Evolutionary conservation across 225 moss, liverwort and hornwort species (phyloP), one percentile per base, ranked within the genome.

Genomic region (Lunularia cruciata): DNA sequence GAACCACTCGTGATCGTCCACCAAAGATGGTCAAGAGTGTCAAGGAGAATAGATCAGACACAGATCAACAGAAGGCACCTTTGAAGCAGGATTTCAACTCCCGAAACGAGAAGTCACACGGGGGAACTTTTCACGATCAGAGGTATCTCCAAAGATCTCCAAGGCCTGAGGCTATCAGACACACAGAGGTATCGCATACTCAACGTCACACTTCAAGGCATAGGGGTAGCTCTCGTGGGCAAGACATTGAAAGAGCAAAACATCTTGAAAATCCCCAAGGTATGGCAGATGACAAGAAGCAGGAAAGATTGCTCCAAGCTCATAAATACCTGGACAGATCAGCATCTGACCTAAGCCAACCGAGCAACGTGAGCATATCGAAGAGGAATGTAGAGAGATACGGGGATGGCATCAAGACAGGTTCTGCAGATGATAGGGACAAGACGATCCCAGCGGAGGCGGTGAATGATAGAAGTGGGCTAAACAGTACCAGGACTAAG

Each of bases 221-320:
- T n/a, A 36, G 67, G 22, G 8, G 3, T 35, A 34, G n/a, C n/a
- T n/a, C n/a, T n/a, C n/a, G n/a, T n/a, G n/a, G n/a, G n/a, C n/a
- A n/a, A n/a, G n/a, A n/a, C n/a, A n/a, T n/a, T n/a, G n/a, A n/a
- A n/a, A n/a, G n/a, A n/a, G n/a, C n/a, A n/a, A n/a, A n/a, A n/a
- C n/a, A n/a, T n/a, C n/a, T 8, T n/a, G 14, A 20, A 58, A 2
- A 59, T 13, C 8, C 30, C 14, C 39, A 47, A 58, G 56, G 14
- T 40, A 5, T 31, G n/a, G 16, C n/a, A 25, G 42, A 59, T 0
- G 67, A 51, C 23, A 49, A 34, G 49, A 48, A 34, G 4, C 49
- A 27, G 22, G 67, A 67, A 12, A 67, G 67, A 67, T 67, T 67
- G 47, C 49, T 31, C 25, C 67, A 67, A 67, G 67, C 33, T 51